Conservation (phyloP, 441 rosid genomes). For the Manihot esculenta region DNA sequence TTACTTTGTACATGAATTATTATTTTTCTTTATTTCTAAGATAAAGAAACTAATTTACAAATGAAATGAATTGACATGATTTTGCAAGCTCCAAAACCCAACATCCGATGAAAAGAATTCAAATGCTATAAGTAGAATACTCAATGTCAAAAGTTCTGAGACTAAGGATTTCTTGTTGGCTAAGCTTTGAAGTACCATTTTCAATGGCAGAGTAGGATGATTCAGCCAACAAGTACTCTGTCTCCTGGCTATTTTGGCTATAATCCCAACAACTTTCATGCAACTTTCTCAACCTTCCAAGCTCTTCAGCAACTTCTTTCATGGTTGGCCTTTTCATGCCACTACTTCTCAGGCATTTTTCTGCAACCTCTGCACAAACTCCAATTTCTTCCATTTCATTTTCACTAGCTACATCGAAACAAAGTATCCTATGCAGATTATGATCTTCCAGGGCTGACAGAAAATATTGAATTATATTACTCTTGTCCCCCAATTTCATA, state of each 20-base stretch:
- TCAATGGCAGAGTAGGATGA: not conserved
- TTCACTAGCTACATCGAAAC: constrained; percentile 22
- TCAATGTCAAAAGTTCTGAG: not conserved
- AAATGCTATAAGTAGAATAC: constrained; percentile 4
- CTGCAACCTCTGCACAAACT: constrained; percentile 27
- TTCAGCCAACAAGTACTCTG: constrained; percentile 10
- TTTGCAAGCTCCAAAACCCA: too few relatives aligned
- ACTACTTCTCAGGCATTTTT: constrained; percentile 16
- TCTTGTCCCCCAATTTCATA: constrained; percentile 10
- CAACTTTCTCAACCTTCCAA: constrained; percentile 18
- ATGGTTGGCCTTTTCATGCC: constrained; percentile 31
- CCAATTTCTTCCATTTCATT: constrained; percentile 33
- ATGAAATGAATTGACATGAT: too few relatives aligned
- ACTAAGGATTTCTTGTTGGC: not conserved
- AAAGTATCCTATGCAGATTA: not conserved
- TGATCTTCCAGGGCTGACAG: constrained; percentile 18
- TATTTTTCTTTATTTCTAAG: too few relatives aligned
- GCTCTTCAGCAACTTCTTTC: constrained; percentile 32
- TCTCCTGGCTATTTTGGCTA: constrained; percentile 11
- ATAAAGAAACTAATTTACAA: too few relatives aligned
- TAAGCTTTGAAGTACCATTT: not conserved
- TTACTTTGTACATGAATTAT: too few relatives aligned
- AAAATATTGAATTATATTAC: constrained; percentile 22
- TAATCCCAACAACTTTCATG: constrained; percentile 16
- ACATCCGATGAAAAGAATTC: too few relatives aligned